Conservation (phyloP, 225 moss, liverwort and hornwort genomes). For the Asterella californica region DNA sequence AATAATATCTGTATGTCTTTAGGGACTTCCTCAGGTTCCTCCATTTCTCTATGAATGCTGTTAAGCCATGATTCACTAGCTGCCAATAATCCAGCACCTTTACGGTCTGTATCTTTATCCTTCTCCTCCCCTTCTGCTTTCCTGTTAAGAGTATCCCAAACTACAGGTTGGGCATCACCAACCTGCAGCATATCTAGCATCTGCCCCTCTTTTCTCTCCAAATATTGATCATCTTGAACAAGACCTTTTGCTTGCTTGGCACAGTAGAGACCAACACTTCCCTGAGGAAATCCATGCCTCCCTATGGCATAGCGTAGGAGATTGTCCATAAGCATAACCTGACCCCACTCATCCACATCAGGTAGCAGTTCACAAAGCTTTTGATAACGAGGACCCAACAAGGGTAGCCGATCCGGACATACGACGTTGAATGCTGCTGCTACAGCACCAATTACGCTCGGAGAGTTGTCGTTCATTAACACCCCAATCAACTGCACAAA, state of each 20-base stretch:
- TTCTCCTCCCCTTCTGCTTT: slow-evolving; percentile 22
- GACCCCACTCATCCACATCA: slow-evolving; percentile 98
- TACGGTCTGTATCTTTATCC: slow-evolving; percentile 7
- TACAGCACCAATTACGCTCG: slow-evolving; percentile 91
- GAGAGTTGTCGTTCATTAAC: slow-evolving; percentile 84
- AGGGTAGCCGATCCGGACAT: slow-evolving; percentile 77
- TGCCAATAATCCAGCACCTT: slow-evolving; percentile 3
- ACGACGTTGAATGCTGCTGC: slow-evolving; percentile 87
- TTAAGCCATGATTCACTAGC: slow-evolving; percentile 35
- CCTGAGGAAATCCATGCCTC: slow-evolving; percentile 54
- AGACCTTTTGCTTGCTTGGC: slow-evolving; percentile 14
- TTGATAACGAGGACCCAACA: slow-evolving; percentile 60
- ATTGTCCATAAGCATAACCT: slow-evolving; percentile 83
- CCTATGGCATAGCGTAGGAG: slow-evolving; percentile 87
- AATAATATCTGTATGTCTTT: slow-evolving; percentile 60
- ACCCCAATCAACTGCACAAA: slow-evolving; percentile 79
- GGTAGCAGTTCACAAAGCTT: slow-evolving; percentile 86
- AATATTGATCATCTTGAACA: slow-evolving; percentile 12
- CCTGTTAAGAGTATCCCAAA: slow-evolving; percentile 19
- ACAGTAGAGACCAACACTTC: slow-evolving; percentile 25
- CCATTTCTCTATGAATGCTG: slow-evolving; percentile 19
- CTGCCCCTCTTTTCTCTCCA: slow-evolving; percentile 26
- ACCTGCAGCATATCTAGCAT: slow-evolving; percentile 17
- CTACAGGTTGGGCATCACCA: background rate
- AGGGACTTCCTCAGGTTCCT: slow-evolving; percentile 43